Evolutionary conservation across 768 basidiomycete species (phyloP), one percentile per base, ranked within the genome.

Genomic region (Lentinula sp.): DNA sequence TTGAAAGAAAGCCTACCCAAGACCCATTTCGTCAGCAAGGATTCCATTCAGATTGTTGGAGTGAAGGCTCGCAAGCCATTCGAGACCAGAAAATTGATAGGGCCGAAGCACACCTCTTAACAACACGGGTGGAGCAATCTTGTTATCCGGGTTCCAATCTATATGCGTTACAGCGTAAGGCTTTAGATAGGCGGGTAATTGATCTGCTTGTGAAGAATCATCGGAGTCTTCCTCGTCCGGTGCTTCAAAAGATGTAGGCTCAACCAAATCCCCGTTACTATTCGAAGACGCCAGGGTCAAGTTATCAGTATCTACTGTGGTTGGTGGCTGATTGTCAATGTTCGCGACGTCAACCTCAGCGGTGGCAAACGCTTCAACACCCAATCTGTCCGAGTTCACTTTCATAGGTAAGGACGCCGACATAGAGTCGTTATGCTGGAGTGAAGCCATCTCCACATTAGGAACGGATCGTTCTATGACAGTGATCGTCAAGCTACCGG

Each of bases 31-130:
- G 68, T 96, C 95, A 1, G 93, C 93, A 45, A 93, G 75, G 53
- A 93, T 93, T 0, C 91, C 91, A 65, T 93, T 93, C 46, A 91
- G 66, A 64, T 87, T 85, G 65, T 92, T 92, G 42, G 78, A 77
- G 70, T 95, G 93, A 60, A 96, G 76, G 68, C 87, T 91, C 5
- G 93, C 89, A 46, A 97, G 85, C 96, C 96, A 98, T 70, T 98
- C 94, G 55, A 97, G 74, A 0, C 96, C 96, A 3, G 91, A 82
- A 53, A 95, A 87, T 69, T 99, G 96, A 68, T 98, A 99, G 8
- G 94, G 94, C 16, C 95, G 87, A 50, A 99, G 77, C 42, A 83
- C 83, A 1, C 95, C 96, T 4, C 96, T 91, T 3, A 97, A 81
- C 35, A 99, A 78, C 6, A 91, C 74, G 5, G 88, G 85, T 0